A percentile compares a stretch with the other conserved stretches of the same genome.
Evolutionary conservation across 805 yeast genomes (phyloP).

Genomic region (Nakazawaea laoshanensis): DNA sequence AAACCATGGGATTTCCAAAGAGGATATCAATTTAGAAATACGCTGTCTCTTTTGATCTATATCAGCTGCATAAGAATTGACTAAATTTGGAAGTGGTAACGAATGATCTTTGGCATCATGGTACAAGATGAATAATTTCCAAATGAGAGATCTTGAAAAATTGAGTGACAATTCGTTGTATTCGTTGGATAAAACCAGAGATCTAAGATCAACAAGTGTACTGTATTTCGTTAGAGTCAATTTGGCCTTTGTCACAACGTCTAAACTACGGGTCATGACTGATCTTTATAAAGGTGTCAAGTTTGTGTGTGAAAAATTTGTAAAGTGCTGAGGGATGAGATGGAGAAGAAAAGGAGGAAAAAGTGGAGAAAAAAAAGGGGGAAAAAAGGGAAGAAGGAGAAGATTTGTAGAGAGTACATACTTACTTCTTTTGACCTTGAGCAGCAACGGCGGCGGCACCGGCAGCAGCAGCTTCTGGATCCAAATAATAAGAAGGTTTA

Average conservation of each 20-base stretch:
- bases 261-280: conserved; percentile 5
- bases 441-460: conserved; percentile 99
- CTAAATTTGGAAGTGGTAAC: background rate
- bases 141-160: conserved; percentile 17
- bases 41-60: background rate
- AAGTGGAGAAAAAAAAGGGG: background rate
- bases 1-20: conserved; percentile 25
- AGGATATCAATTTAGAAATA: conserved; percentile 11
- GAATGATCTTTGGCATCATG: conserved; percentile 9
- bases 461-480: conserved; percentile 99
- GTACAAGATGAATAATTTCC: conserved; percentile 15
- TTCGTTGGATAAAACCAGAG: conserved; percentile 9
- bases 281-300: too few relatives aligned
- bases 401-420: background rate
- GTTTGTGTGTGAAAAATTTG: too few relatives aligned
- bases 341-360: too few relatives aligned
- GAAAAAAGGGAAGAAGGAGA: background rate
- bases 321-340: too few relatives aligned
- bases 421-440: conserved; percentile 71
- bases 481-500: conserved; percentile 92
- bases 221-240: conserved; percentile 9
- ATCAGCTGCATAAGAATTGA: background rate
- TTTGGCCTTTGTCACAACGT: conserved; percentile 8
- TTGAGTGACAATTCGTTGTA: conserved; percentile 12
- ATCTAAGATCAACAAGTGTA: conserved; percentile 2